phyloP scores from a whole-genome alignment of 1,284 basidiomycete genomes.

The Rhodotorula sp. region DNA sequence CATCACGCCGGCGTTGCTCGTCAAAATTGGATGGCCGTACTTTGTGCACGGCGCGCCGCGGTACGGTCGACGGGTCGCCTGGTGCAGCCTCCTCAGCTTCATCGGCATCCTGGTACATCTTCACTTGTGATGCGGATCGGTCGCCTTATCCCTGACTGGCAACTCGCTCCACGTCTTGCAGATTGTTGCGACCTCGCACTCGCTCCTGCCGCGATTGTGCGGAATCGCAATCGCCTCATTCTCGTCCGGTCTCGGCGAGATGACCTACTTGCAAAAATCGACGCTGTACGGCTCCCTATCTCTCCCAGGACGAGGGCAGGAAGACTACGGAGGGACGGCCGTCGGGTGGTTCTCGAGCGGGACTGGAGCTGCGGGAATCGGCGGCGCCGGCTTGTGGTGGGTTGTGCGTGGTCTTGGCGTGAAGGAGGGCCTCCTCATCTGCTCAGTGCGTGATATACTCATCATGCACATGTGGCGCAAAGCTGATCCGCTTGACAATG shows the following conservation, averaged over 20 bases:
- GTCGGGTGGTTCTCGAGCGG: constrained; percentile 58
- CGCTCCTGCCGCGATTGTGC: constrained; percentile 67
- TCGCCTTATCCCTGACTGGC: not conserved
- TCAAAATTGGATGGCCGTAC: constrained; percentile 93
- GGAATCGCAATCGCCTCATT: constrained; percentile 90
- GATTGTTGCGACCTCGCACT: constrained; percentile 76
- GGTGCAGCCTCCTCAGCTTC: constrained; percentile 69
- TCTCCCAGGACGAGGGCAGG: not conserved
- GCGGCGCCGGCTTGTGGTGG: constrained; percentile 95
- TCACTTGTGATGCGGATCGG: constrained; percentile 36
- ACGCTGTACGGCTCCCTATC: constrained; percentile 53
- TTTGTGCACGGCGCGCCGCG: constrained; percentile 70
- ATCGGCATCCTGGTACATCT: constrained; percentile 70
- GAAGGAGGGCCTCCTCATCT: constrained; percentile 73
- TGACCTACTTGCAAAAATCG: constrained; percentile 91
- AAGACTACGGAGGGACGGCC: constrained; percentile 43
- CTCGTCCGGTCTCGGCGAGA: constrained; percentile 86
- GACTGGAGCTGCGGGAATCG: constrained; percentile 89
- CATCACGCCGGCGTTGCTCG: constrained; percentile 53
- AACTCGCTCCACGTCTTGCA: constrained; percentile 48
- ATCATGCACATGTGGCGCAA: not conserved
- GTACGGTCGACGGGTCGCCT: constrained; percentile 69
- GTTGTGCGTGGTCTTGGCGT: constrained; percentile 82
- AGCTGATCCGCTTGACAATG: not conserved
- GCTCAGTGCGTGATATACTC: constrained; percentile 28